Percentiles rank a stretch among this genome's conserved stretches.
phyloP scores from a whole-genome alignment of 306 rosid genomes.

The Heteromeles arbutifolia region DNA sequence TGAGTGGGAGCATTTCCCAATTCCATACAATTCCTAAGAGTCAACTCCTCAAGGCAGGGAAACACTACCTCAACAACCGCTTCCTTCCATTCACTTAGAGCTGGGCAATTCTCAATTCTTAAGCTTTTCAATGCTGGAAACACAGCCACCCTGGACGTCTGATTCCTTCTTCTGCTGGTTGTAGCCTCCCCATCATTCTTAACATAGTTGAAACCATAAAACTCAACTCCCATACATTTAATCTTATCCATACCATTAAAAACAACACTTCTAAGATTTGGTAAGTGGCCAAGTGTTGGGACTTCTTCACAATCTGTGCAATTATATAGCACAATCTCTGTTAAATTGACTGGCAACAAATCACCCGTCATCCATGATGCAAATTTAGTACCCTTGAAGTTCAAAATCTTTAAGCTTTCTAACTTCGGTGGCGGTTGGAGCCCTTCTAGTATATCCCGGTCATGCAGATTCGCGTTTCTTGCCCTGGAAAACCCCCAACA shows the following conservation, averaged over 20 bases:
- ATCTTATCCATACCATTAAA: neutral
- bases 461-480: neutral
- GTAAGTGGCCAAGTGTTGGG: neutral
- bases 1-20: neutral
- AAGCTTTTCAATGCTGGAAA: neutral
- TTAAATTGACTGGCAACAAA: neutral
- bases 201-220: neutral
- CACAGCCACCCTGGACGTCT: neutral
- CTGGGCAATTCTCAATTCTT: too few relatives aligned
- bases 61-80: neutral
- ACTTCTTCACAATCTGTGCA: neutral
- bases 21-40: neutral
- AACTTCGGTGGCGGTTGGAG: neutral
- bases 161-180: too few relatives aligned
- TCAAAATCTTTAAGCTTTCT: neutral
- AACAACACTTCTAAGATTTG: neutral
- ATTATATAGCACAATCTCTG: neutral
- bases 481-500: neutral
- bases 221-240: neutral
- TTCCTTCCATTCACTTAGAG: neutral
- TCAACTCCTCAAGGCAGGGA: neutral
- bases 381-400: neutral
- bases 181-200: neutral
- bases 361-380: neutral
- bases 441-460: neutral